Percentiles rank a stretch among this genome's conserved stretches.
Evolutionary conservation across 2,329 filamentous ascomycete species (phyloP).

Genomic region (Pseudogymnoascus sp.): DNA sequence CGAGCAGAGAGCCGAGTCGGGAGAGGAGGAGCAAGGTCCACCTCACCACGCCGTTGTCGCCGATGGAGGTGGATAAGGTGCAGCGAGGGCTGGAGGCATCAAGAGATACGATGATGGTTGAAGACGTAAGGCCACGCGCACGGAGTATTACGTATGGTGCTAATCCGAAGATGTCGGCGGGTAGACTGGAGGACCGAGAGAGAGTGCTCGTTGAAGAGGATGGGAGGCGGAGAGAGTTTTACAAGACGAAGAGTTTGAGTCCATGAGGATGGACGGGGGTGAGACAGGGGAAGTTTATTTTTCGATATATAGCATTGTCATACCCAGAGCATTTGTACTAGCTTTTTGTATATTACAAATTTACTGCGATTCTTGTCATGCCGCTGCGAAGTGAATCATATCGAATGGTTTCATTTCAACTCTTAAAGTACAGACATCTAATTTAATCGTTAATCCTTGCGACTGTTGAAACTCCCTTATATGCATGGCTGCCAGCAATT

Average conservation of each 20-base stretch:
- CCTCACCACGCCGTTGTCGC: background rate
- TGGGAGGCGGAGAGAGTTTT: slow-evolving; percentile 4
- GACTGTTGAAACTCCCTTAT: background rate
- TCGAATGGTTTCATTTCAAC: background rate
- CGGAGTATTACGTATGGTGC: slow-evolving; percentile 9
- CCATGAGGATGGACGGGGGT: background rate
- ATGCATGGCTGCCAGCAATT: background rate
- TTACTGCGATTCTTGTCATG: background rate
- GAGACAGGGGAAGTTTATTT: background rate
- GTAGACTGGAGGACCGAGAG: slow-evolving; percentile 5
- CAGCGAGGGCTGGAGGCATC: background rate
- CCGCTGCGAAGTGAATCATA: background rate
- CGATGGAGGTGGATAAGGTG: background rate
- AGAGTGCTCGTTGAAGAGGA: slow-evolving; percentile 6
- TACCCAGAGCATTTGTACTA: slow-evolving; percentile 6
- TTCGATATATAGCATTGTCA: slow-evolving; percentile 3
- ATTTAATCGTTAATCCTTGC: background rate
- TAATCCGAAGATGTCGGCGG: slow-evolving; percentile 3
- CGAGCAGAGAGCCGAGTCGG: slow-evolving; percentile 3
- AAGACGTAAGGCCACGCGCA: slow-evolving; percentile 6
- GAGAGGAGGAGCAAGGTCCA: slow-evolving; percentile 1
- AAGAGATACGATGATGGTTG: slow-evolving; percentile 1
- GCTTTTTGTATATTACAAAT: slow-evolving; percentile 1
- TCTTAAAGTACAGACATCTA: slow-evolving; percentile 1
- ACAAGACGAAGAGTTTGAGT: slow-evolving; percentile 1